Evolutionary conservation across 2,329 filamentous ascomycete species (phyloP).

Genomic region (Elsinoe batatas): DNA sequence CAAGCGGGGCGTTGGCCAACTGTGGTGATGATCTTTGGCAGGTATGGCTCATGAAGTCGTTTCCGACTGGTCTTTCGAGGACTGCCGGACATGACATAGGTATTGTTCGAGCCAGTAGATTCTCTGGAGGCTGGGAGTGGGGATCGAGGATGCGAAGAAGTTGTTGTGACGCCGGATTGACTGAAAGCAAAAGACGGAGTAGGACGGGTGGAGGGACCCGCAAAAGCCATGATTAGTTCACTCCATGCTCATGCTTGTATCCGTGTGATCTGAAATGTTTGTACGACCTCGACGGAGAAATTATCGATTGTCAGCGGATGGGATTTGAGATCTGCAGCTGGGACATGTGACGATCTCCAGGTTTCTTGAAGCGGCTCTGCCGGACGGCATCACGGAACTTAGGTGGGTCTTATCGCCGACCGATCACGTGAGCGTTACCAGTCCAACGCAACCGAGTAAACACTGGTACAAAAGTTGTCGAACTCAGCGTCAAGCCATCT

Average conservation of each 20-base stretch:
- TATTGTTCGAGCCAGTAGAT: conserved; percentile 48
- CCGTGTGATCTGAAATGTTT: not conserved
- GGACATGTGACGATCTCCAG: conserved; percentile 8
- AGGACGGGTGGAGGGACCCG: not conserved
- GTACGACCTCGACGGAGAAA: not conserved
- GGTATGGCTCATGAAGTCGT: conserved; percentile 61
- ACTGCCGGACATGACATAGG: conserved; percentile 85
- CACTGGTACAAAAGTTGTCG: conserved; percentile 6
- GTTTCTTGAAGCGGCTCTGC: conserved; percentile 1
- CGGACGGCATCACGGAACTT: conserved; percentile 5
- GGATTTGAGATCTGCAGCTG: not conserved
- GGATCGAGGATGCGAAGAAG: not conserved
- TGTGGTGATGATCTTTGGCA: conserved; percentile 63
- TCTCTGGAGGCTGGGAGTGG: conserved; percentile 23
- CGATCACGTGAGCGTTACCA: conserved; percentile 9
- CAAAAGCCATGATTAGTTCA: conserved; percentile 3
- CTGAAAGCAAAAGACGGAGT: not conserved
- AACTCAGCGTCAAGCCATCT: not conserved
- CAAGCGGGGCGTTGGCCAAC: conserved; percentile 67
- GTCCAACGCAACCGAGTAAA: conserved; percentile 12
- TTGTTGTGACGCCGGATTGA: not conserved
- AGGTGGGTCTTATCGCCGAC: not conserved
- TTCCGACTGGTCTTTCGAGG: conserved; percentile 54
- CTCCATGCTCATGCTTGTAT: not conserved
- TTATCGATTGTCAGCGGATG: conserved; percentile 4